Percentiles rank a stretch among this genome's conserved stretches.
Evolutionary conservation across 2,329 filamentous ascomycete genomes (phyloP).

Genomic region (Talaromyces islandicus): DNA sequence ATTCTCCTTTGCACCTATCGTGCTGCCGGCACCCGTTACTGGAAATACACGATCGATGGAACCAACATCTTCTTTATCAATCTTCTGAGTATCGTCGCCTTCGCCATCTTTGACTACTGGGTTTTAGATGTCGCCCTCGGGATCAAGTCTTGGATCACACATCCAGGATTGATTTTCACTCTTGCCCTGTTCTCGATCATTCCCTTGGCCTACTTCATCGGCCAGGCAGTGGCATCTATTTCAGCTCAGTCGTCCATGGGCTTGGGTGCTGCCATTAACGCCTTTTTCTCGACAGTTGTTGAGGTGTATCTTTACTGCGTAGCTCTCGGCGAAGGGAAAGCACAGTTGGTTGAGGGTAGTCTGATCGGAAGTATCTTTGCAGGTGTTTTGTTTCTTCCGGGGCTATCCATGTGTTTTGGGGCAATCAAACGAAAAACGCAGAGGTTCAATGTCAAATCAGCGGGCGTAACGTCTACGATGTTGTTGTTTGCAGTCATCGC

Average conservation of each 20-base stretch:
- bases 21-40: slow-evolving; percentile 89
- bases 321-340: slow-evolving; percentile 86
- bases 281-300: slow-evolving; percentile 95
- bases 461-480: slow-evolving; percentile 97
- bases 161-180: slow-evolving; percentile 78
- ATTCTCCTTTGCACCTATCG: slow-evolving; percentile 96
- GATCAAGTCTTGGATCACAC: slow-evolving; percentile 67
- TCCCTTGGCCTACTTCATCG: slow-evolving; percentile 95
- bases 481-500: slow-evolving; percentile 91
- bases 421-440: slow-evolving; percentile 97
- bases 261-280: slow-evolving; percentile 91
- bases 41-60: slow-evolving; percentile 98
- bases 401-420: slow-evolving; percentile 96
- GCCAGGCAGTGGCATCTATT: slow-evolving; percentile 95
- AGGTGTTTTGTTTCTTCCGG: slow-evolving; percentile 88
- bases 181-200: slow-evolving; percentile 87
- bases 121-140: slow-evolving; percentile 66
- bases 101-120: slow-evolving; percentile 89
- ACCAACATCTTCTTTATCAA: slow-evolving; percentile 99
- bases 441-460: slow-evolving; percentile 93
- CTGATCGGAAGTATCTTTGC: slow-evolving; percentile 98
- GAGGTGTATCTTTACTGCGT: slow-evolving; percentile 98
- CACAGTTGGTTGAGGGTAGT: slow-evolving; percentile 87
- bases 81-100: slow-evolving; percentile 84
- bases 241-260: slow-evolving; percentile 99